Base-by-base conservation (phyloP, 805 yeast genomes). In the Nakazawaea pomicola region DNA sequence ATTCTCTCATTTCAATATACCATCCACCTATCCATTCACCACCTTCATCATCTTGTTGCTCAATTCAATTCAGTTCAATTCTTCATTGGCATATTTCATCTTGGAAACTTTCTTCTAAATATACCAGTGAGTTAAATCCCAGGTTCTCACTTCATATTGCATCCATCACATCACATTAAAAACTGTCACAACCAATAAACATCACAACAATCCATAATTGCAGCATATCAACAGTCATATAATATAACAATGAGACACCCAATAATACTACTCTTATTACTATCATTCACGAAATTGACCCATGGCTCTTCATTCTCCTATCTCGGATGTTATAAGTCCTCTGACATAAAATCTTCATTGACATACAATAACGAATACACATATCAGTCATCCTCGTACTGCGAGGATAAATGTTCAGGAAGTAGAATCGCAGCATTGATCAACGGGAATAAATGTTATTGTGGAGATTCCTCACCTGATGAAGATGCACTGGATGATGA, bases 371-470 rank as follows among this genome's bases (percentile, higher is more conserved):
- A 82, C 23, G 51, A 67, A 3, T 74, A 73, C 56, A 61, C 58
- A 1, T 82, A 63, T 55, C 90, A 84, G 60, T 70, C 88, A 7
- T 71, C 78, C 14, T 64, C 72, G 6, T 63, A 74, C 53, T 83
- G 93, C 58, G 63, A 67, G 44, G 48, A 52, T 6, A 63, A 66
- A 46, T 82, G 96, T 60, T 50, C 60, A 4, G 54, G 48, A n/a
- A 41, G 54, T 40, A 71, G 72, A 7, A 64, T 60, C 52, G 72
- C 72, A 31, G 89, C 83, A 3, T 55, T 76, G 25, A 56, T 69
- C 10, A 58, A 68, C 38, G 86, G 88, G 7, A 52, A 65, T 19
- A 57, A 59, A 15, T 85, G 95, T 58, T 83, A 72, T 53, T 85
- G 95, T 58, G 91, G 91, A 20, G 62, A 70, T 51, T 46, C 62